Conservation (phyloP, 2,329 filamentous ascomycete species). For the Neonectria ditissima region DNA sequence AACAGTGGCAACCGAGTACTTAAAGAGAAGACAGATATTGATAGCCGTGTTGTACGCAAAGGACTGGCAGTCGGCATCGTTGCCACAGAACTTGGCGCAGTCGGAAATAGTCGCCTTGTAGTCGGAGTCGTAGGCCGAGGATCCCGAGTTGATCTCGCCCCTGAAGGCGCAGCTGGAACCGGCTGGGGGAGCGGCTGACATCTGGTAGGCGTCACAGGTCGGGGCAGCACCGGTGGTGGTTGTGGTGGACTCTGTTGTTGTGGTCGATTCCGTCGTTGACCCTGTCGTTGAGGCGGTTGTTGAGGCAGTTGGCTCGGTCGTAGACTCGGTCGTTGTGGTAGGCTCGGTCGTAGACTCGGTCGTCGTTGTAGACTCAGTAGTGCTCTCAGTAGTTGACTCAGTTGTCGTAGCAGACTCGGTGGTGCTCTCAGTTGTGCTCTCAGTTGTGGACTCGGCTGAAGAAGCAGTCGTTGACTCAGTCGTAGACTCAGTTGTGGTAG, state of each 20-base stretch:
- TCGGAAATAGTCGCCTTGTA: neutral
- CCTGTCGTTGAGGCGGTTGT: neutral
- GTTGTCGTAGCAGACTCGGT: neutral
- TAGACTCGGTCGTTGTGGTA: neutral
- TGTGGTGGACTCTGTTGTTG: neutral
- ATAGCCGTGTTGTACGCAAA: neutral
- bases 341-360: neutral
- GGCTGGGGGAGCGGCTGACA: neutral
- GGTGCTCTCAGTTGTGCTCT: neutral
- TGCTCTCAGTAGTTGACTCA: neutral
- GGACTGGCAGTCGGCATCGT: neutral
- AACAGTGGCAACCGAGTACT: neutral
- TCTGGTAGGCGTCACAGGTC: neutral
- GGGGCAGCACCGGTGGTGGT: neutral
- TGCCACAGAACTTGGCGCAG: conserved; percentile 2
- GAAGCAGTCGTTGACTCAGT: neutral
- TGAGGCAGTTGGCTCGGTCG: neutral
- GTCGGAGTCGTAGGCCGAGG: neutral
- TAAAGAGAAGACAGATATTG: neutral
- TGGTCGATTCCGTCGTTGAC: neutral
- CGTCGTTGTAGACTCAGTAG: neutral
- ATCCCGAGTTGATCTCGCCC: neutral
- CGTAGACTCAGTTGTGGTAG: neutral
- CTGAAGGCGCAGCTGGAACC: neutral
- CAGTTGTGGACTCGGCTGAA: neutral